Evolutionary conservation across 768 basidiomycete species (phyloP).

Genomic region (Inosperma sp.): DNA sequence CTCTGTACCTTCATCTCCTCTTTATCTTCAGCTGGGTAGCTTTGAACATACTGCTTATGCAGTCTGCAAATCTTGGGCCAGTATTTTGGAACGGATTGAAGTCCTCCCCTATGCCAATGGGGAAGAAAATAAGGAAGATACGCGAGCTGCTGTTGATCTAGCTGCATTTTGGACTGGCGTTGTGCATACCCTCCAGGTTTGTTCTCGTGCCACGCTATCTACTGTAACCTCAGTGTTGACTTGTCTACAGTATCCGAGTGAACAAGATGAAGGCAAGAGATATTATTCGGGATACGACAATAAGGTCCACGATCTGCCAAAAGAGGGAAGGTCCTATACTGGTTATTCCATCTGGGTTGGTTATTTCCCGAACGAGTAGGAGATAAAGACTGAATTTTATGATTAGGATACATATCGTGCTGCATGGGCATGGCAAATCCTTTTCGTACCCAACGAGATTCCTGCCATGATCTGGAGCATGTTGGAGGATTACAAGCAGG

Average conservation of each 20-base stretch:
- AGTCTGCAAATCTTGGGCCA: constrained; percentile 52
- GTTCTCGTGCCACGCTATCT: not conserved
- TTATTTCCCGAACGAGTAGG: not conserved
- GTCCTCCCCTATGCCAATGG: constrained; percentile 40
- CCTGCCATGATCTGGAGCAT: constrained; percentile 74
- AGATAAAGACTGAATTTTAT: not conserved
- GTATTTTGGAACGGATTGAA: constrained; percentile 49
- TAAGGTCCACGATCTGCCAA: constrained; percentile 42
- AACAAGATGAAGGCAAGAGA: constrained; percentile 57
- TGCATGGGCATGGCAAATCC: constrained; percentile 72
- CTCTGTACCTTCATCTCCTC: not conserved
- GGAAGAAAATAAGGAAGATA: constrained; percentile 20
- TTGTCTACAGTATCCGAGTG: constrained; percentile 61
- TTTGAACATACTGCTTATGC: constrained; percentile 48
- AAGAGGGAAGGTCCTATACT: constrained; percentile 59
- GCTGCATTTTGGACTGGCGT: constrained; percentile 57
- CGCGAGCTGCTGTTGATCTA: constrained; percentile 35
- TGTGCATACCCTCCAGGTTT: constrained; percentile 58
- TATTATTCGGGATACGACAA: constrained; percentile 82
- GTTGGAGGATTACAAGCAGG: constrained; percentile 73
- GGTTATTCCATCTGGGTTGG: constrained; percentile 78
- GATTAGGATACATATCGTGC: constrained; percentile 73
- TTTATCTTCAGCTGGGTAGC: constrained; percentile 19
- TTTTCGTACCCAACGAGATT: constrained; percentile 73
- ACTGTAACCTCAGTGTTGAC: not conserved